phyloP scores from a whole-genome alignment of 768 basidiomycete species.

The Rhizopogon sp. region DNA sequence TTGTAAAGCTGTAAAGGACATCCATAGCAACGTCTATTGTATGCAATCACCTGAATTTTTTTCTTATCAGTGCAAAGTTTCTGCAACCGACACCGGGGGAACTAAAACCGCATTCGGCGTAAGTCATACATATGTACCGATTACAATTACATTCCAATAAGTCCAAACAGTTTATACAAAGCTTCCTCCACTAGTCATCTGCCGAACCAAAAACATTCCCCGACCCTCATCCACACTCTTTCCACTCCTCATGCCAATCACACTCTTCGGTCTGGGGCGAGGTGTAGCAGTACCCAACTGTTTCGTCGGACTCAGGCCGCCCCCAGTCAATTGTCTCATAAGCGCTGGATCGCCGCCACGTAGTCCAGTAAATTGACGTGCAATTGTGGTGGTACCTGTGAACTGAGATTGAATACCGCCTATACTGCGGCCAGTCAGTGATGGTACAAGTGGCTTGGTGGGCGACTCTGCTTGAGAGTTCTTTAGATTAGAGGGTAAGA shows the following conservation, averaged over 20 bases:
- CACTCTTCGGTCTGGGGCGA: conserved; percentile 71
- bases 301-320: conserved; percentile 69
- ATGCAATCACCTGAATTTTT: too few species aligned
- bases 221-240: conserved; percentile 65
- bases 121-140: not conserved
- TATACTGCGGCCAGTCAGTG: conserved; percentile 35
- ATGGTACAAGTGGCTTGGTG: conserved; percentile 40
- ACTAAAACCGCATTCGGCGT: too few species aligned
- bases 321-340: conserved; percentile 60
- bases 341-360: conserved; percentile 33
- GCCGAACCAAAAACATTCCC: conserved; percentile 69
- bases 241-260: conserved; percentile 61
- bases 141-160: not conserved
- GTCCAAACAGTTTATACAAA: conserved; percentile 15
- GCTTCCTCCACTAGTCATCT: conserved; percentile 60
- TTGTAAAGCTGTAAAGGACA: too few species aligned
- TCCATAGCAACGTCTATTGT: too few species aligned
- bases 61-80: too few species aligned
- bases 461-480: conserved; percentile 51
- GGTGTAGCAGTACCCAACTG: conserved; percentile 40
- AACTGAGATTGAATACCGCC: conserved; percentile 44
- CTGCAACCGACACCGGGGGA: too few species aligned
- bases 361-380: conserved; percentile 69
- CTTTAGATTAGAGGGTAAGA: conserved; percentile 46
- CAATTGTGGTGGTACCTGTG: conserved; percentile 69